Evolutionary conservation across 768 basidiomycete species (phyloP), one percentile per base, ranked within the genome.

Genomic region (Heimioporus sp.): DNA sequence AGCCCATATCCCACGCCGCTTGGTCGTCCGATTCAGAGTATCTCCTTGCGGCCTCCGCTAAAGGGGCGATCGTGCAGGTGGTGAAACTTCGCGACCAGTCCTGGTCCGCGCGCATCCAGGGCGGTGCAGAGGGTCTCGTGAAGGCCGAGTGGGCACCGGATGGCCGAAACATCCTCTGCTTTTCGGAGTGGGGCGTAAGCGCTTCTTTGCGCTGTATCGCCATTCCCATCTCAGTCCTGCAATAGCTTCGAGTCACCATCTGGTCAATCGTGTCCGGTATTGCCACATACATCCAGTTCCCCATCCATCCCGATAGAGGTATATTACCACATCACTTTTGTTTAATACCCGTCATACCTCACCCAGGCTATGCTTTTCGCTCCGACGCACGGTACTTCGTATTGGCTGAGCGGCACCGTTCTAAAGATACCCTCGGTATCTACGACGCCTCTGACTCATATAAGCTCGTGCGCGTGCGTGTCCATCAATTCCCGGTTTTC

Each of bases 21-120:
- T 98, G 92, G 92, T 92, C 92, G 16, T 83, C 80, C 62, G 92
- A 96, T 64, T 90, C 92, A 2, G 87, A 92, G 66, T 91, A 90
- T 63, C 75, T 97, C 51, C 72, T 96, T 15, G 91, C 88, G 13
- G 88, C 85, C 19, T 91, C 83, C 58, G 79, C 83, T n/a, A 86
- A 83, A 59, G 69, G 72, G 43, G 86, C 87, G 4, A 69, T 84
- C 21, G 87, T 90, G 13, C 83, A 86, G 63, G 80, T 94, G 36
- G 86, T 86, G 69, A 90, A 87, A 54, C 74, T 96, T 58, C 77
- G 83, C 20, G 87, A 92, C 61, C 90, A 92, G 61, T 74, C 78
- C 8, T 90, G 92, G 87, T 78, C 72, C 44, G 86, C 88, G 4
- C 79, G 81, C 35, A 86, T 93, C 54, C 87, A 92, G 57, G 78